Base-by-base conservation (phyloP, 208 protist species). In the Blastocrithidia nonstop region DNA sequence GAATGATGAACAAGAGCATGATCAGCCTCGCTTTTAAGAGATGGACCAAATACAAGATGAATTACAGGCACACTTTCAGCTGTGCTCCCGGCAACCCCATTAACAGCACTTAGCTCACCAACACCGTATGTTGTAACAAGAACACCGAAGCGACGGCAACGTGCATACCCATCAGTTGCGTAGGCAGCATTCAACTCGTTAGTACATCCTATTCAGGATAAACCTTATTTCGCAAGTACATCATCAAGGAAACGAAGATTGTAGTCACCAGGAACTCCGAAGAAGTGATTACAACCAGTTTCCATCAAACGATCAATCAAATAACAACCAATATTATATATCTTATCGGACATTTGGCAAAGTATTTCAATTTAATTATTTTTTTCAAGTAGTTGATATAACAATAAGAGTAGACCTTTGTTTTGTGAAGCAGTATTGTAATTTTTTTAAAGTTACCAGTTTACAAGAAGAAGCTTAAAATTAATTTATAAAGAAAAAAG, bases 171-270 rank as follows among this genome's bases (percentile, higher is more conserved):
- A 40, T 72, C 65, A 5, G 59, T 60, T 8, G 65, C 58, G 54
- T 67, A 67, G 20, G 65, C 65, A n/a, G 54, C 65, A 55, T 72
- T 72, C 50, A 66, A 61, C 50, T 69, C 61, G 49, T 74, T 68
- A 21, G 51, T 49, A 54, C 66, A 74, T 20, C 66, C 57, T 15
- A 69, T 57, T 57, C 61, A 69, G 50, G 65, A 23, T n/a, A 75
- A 28, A 27, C 17, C 48, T 33, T 55, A 11, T 16, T 41, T 25
- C 45, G 61, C 56, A 39, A 46, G 41, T 32, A 66, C 43, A 52
- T 75, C 57, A 32, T 71, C 61, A 21, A 66, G 53, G 45, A 71
- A 75, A 50, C 61, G 61, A 41, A 70, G 56, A 42, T 60, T 70
- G 57, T 69, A 70, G 49, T 75, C 67, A 39, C 57, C 61, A 40